Conservation (phyloP, 805 yeast genomes). For the Wickerhamiella galacta region DNA sequence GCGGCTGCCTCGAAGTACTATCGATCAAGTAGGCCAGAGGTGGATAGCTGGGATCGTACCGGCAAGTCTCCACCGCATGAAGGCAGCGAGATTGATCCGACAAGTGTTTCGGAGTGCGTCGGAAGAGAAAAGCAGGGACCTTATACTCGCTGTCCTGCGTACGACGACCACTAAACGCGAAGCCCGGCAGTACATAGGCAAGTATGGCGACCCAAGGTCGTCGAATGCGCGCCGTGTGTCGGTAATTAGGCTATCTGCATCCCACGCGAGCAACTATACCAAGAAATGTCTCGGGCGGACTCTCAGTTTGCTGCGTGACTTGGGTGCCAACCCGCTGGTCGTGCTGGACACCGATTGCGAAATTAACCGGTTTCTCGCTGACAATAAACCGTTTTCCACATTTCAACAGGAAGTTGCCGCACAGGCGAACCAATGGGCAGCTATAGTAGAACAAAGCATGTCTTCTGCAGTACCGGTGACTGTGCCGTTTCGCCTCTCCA, state of each 20-base stretch:
- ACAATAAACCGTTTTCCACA: not conserved
- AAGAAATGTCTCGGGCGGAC: constrained; percentile 41
- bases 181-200: constrained; percentile 61
- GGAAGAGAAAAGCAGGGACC: constrained; percentile 24
- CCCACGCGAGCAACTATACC: too few species aligned
- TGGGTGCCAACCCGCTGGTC: constrained; percentile 64
- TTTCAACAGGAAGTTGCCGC: not conserved
- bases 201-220: constrained; percentile 29
- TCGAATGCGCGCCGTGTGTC: constrained; percentile 14
- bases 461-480: not conserved
- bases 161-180: constrained; percentile 91
- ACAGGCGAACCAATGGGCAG: not conserved
- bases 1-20: too few species aligned
- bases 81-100: too few species aligned
- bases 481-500: too few species aligned
- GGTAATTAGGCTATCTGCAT: constrained; percentile 18
- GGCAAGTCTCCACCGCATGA: too few species aligned
- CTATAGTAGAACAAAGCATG: not conserved
- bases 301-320: constrained; percentile 33
- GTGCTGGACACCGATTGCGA: constrained; percentile 33
- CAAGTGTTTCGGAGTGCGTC: too few species aligned
- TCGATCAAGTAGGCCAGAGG: too few species aligned
- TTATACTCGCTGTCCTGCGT: constrained; percentile 68
- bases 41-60: too few species aligned
- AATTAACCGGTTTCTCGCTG: constrained; percentile 14